Base-by-base conservation (phyloP, 108 stramenopile species). In the Epithemia pelagica region DNA sequence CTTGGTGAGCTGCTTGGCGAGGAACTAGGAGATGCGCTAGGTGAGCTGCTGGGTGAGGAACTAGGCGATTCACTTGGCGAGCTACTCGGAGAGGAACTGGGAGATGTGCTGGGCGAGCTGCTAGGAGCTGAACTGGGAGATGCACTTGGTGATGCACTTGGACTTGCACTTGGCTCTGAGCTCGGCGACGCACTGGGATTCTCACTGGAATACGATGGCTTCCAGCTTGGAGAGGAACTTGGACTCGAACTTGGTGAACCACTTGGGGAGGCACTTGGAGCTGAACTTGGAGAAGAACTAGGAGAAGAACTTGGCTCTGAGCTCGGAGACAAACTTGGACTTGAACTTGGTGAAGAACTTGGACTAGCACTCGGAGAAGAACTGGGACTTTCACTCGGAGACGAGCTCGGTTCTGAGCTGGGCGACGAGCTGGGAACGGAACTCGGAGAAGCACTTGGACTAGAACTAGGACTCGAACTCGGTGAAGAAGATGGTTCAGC, bases 31-130 rank as follows among this genome's bases (percentile, higher is more conserved):
- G 26, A 30, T 30, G 18, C 24, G 30, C 27, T 64, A 19, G 53
- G 64, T n/a, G n/a, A n/a, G n/a, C n/a, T n/a, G n/a, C n/a, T n/a
- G 7, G 62, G 62, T 1, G 23, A 2, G 20, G 62, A 1, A 32
- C 62, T 63, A 32, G 62, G 62, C 20, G 32, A 8, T 24, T 19
- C n/a, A 37, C 62, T 63, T 2, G 62, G 62, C 32, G 30, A 20
- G 21, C 2, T 32, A 37, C 32, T 37, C 2, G 62, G 58, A 26
- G 1, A 28, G 3, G 33, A 21, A 23, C 59, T 59, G 21, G 68
- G 68, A 10, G 68, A 58, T 5, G n/a, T 29, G 25, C 55, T 67
- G 28, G 66, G 66, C 51, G 64, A 19, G 52, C 37, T 46, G 20
- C 62, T 56, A 21, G 66, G 54, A 29, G 66, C 0, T 21, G 29